Conservation (phyloP, 164 flowering plant species). For the Magnolia sinica region DNA sequence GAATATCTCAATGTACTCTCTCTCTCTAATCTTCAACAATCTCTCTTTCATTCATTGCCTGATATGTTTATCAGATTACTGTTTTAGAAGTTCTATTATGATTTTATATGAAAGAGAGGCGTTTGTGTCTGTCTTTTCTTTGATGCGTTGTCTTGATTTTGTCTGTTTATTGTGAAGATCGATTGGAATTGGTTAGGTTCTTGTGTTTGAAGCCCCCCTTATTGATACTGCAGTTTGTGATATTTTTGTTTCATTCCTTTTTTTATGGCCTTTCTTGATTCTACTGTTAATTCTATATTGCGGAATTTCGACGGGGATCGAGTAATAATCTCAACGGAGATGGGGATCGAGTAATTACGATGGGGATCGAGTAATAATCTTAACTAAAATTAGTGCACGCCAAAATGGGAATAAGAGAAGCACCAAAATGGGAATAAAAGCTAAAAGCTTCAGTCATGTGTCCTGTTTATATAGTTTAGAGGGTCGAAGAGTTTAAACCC, state of each 20-base stretch:
- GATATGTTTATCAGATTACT: neutral
- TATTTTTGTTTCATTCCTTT: neutral
- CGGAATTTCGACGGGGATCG: neutral
- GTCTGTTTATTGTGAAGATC: neutral
- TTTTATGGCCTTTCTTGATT: neutral
- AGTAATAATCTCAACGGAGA: neutral
- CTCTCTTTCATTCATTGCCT: neutral
- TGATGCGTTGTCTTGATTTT: neutral
- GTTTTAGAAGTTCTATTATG: neutral
- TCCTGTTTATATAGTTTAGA: too few species aligned
- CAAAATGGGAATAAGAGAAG: too few species aligned
- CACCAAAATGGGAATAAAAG: too few species aligned
- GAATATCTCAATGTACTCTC: conserved; percentile 79
- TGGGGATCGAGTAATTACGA: neutral
- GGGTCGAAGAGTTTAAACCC: too few species aligned
- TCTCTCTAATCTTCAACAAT: neutral
- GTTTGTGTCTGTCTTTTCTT: neutral
- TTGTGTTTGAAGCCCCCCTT: neutral
- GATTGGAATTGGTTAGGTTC: neutral
- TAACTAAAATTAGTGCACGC: neutral
- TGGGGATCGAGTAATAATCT: too few species aligned
- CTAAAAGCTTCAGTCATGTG: too few species aligned
- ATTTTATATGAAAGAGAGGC: neutral
- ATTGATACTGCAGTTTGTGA: neutral
- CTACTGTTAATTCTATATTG: neutral